Percentiles rank a stretch among this genome's conserved stretches.
phyloP scores from a whole-genome alignment of 345 rosid genomes.

The Sisymbrium irio region DNA sequence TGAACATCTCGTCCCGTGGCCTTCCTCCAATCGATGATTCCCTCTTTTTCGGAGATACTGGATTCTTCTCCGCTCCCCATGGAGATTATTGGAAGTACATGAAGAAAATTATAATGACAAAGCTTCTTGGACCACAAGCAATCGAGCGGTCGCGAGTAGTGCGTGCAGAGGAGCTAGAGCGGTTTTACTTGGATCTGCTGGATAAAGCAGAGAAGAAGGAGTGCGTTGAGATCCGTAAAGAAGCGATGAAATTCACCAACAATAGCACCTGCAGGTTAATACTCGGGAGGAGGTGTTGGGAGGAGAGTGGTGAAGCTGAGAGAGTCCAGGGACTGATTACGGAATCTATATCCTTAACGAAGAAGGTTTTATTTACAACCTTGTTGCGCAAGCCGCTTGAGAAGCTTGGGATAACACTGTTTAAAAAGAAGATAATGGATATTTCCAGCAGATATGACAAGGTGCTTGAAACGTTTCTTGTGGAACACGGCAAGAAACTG shows the following conservation, averaged over 20 bases:
- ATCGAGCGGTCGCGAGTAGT: no score
- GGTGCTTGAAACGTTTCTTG: slow-evolving; percentile 57
- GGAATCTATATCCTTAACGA: not conserved
- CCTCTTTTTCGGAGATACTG: no score
- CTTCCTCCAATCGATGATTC: no score
- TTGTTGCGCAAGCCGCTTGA: not conserved
- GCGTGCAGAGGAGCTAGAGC: no score
- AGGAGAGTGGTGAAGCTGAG: not conserved
- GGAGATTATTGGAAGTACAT: no score
- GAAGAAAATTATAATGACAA: no score
- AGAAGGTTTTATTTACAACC: not conserved
- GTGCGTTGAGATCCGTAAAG: no score
- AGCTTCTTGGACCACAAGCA: no score
- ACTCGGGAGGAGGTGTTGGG: slow-evolving; percentile 18
- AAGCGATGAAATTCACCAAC: not conserved
- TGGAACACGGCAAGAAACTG: slow-evolving; percentile 43
- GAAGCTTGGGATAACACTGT: slow-evolving; percentile 33
- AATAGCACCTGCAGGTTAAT: slow-evolving; percentile 10
- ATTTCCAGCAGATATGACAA: slow-evolving; percentile 42
- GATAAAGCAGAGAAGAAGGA: no score
- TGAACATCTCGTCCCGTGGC: no score
- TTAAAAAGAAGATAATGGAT: slow-evolving; percentile 45
- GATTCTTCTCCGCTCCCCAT: no score
- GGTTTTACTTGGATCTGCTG: no score
- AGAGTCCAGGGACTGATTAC: not conserved